Base-by-base conservation (phyloP, 2,329 filamentous ascomycete genomes). In the Pseudogymnoascus sp. region DNA sequence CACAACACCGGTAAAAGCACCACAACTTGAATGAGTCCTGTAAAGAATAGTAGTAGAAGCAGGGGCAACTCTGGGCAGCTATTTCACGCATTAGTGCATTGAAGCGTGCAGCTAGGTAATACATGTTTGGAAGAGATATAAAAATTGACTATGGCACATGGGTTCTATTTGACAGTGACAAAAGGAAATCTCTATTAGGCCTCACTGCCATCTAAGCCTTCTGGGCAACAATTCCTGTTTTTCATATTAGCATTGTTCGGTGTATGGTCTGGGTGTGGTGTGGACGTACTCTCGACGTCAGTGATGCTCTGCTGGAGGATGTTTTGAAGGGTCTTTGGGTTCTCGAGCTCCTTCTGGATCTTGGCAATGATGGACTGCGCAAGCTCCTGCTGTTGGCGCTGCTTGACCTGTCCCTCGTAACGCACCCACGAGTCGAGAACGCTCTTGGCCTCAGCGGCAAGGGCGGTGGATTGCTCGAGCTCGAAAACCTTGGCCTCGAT, bases 341-440 rank as follows among this genome's bases (percentile, higher is more conserved):
- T 97, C 85, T 97, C 91, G 65, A 99, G 87, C 85, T 98, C 93
- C 87, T 98, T 98, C 80, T 90, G 89, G 77, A 98, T 95, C 87
- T 97, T 99, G 83, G 90, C 87, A 75, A 99, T 98, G 79, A 99
- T 84, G 78, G 82, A 86, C 77, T 96, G 88, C 69, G 95, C 92
- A 70, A 99, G 87, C 85, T 99, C 95, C 80, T 85, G 89, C 86
- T 99, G 95, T 84, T 99, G 92, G 78, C 95, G 90, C 83, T 93
- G 90, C 90, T 98, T 99, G 76, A 99, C 93, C 84, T 98, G 95
- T 73, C 90, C 83, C 84, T 99, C 95, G 80, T 99, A 99, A 77
- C 95, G 90, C 69, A 98, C 93, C 96, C 95, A 99, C 65, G 92
- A 97, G 79, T 99, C 95, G 70, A 99, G 88, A 66, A 98, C 95